phyloP scores from a whole-genome alignment of 768 basidiomycete species.

The Mycena vulgaris region DNA sequence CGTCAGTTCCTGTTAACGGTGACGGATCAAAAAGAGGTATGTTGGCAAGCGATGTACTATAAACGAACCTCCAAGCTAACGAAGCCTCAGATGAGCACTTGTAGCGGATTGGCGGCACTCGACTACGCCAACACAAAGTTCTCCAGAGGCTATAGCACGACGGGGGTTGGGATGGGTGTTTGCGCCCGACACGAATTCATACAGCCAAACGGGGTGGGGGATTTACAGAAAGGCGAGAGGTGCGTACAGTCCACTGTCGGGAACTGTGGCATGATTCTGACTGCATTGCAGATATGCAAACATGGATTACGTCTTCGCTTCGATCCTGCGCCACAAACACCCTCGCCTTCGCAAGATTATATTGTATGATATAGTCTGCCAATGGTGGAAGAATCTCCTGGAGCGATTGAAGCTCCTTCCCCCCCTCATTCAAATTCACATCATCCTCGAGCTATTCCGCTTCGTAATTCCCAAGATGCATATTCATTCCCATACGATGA shows the following conservation, averaged over 20 bases:
- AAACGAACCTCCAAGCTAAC: constrained; percentile 38
- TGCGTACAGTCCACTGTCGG: constrained; percentile 11
- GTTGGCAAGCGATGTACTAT: constrained; percentile 38
- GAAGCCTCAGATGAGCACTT: constrained; percentile 37
- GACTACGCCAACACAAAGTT: too few relatives aligned
- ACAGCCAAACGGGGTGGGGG: constrained; percentile 42
- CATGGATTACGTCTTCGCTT: too few relatives aligned
- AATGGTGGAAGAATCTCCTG: constrained; percentile 44
- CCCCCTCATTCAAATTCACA: constrained; percentile 22
- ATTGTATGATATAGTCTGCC: constrained; percentile 52
- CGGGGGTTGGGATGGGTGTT: too few relatives aligned
- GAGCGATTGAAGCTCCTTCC: constrained; percentile 38
- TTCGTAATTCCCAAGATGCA: too few relatives aligned
- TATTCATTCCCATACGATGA: too few relatives aligned
- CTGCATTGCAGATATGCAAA: constrained; percentile 47
- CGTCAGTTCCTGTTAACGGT: constrained; percentile 27
- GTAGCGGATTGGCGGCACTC: too few relatives aligned
- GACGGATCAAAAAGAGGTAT: constrained; percentile 23
- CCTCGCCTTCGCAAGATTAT: constrained; percentile 34
- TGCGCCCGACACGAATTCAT: constrained; percentile 44
- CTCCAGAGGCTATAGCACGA: too few relatives aligned
- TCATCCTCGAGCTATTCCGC: constrained; percentile 17
- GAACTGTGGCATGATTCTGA: not conserved
- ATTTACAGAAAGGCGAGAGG: too few relatives aligned
- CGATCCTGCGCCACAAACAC: constrained; percentile 41